phyloP scores from a whole-genome alignment of 2,329 filamentous ascomycete genomes.

The Ascochyta viciae-villosae region DNA sequence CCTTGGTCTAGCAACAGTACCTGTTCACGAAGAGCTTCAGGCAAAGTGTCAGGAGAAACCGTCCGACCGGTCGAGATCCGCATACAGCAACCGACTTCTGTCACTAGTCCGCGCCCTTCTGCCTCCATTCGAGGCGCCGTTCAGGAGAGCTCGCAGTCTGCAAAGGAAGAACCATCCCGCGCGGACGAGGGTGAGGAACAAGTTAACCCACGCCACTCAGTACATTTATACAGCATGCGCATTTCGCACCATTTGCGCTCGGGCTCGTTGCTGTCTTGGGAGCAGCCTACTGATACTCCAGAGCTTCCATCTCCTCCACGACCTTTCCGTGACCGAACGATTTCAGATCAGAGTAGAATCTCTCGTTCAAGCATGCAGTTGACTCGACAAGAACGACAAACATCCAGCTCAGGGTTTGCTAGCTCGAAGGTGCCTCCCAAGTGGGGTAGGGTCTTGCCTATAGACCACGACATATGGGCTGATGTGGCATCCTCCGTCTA shows the following conservation, averaged over 20 bases:
- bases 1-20: too few relatives aligned
- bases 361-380: slow-evolving; percentile 19
- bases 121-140: slow-evolving; percentile 17
- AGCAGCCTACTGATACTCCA: slow-evolving; percentile 33
- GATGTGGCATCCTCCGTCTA: slow-evolving; percentile 51
- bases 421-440: slow-evolving; percentile 45
- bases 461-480: slow-evolving; percentile 18
- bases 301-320: slow-evolving; percentile 25
- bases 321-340: slow-evolving; percentile 22
- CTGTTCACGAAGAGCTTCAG: background rate
- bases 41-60: background rate
- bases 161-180: background rate
- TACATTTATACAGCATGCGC: slow-evolving; percentile 54
- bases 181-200: slow-evolving; percentile 17
- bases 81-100: slow-evolving; percentile 30
- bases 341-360: slow-evolving; percentile 30
- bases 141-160: slow-evolving; percentile 16
- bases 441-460: slow-evolving; percentile 47
- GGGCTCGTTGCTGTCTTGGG: slow-evolving; percentile 50
- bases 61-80: slow-evolving; percentile 22
- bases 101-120: slow-evolving; percentile 25
- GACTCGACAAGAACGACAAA: slow-evolving; percentile 35
- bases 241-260: slow-evolving; percentile 56
- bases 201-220: slow-evolving; percentile 35
- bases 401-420: slow-evolving; percentile 48